Evolutionary conservation across 1,139 yeast species (phyloP), one percentile per base, ranked within the genome.

Genomic region (Magnusiomyces magnusii): DNA sequence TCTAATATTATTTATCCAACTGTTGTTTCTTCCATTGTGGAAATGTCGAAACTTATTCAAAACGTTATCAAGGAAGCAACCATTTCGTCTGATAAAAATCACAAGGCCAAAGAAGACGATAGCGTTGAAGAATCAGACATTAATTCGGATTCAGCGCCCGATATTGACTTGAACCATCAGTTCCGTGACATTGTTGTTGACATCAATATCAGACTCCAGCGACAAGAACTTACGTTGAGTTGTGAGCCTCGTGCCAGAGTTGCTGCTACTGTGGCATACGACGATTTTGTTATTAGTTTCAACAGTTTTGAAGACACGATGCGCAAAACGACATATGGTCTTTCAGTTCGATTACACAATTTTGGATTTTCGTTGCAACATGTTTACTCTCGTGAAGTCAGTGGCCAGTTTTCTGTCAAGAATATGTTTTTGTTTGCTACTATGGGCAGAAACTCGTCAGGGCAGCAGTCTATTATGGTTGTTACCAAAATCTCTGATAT

Each of bases 241-340:
- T 93, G 98, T 77, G 93, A 88, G 63, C 98, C 99, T 0, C 85
- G 86, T 17, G 98, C 98, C 0, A 89, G 88, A 68, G 95, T 93
- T 1, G 92, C 91, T 42, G 95, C 97, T 0, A 81, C 87, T 36
- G 86, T 90, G 27, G 87, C 89, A 1, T 77, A 86, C 47, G 87
- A 84, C 39, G 85, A 86, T 0, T 81, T 88, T 36, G 79, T 77
- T 50, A 68, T 87, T 44, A 83, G 83, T 58, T 65, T 87, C 17
- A 81, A 81, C 57, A 80, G 92, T 0, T 61, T 82, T 36, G 77
- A 77, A 2, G 69, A 71, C 2, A 59, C 56, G 1, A 19, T 54
- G 53, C 61, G 59, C 17, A 54, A 57, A 39, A 57, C 58, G 2
- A 76, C 76, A 13, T 62, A 78, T 17, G 73, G 80, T 5, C 73